Evolutionary conservation across 441 rosid species (phyloP).

Genomic region (Adansonia gregorii): DNA sequence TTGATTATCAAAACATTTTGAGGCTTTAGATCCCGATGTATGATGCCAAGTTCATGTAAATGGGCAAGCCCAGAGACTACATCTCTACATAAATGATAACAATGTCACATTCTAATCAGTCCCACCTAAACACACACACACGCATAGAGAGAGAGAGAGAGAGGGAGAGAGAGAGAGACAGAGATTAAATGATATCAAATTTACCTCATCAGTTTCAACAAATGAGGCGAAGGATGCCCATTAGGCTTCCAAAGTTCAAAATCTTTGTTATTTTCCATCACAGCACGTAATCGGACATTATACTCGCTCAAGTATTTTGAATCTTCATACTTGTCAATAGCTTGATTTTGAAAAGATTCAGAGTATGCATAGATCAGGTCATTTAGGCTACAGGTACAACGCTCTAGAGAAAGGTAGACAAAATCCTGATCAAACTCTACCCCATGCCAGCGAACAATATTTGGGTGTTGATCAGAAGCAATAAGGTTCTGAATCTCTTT

Average conservation of each 20-base stretch:
- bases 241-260: conserved; percentile 71
- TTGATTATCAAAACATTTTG: conserved; percentile 84
- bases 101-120: conserved; percentile 21
- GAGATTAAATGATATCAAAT: conserved; percentile 27
- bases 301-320: conserved; percentile 36
- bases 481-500: conserved; percentile 96
- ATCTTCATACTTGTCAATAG: conserved; percentile 37
- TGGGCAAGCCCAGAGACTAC: conserved; percentile 80
- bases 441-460: conserved; percentile 89
- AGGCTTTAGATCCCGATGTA: conserved; percentile 93
- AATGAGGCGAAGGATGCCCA: conserved; percentile 70
- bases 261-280: conserved; percentile 47
- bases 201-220: conserved; percentile 83
- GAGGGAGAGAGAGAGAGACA: neutral
- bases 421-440: conserved; percentile 85
- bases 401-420: conserved; percentile 82
- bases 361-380: conserved; percentile 65
- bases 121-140: neutral
- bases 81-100: conserved; percentile 58
- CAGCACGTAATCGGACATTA: conserved; percentile 39
- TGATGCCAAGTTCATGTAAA: conserved; percentile 88
- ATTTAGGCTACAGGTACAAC: conserved; percentile 81
- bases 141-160: neutral
- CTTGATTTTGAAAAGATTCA: conserved; percentile 46
- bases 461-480: conserved; percentile 88